Conservation (phyloP, 352 stramenopile species). For the Phytophthora cryptogea region DNA sequence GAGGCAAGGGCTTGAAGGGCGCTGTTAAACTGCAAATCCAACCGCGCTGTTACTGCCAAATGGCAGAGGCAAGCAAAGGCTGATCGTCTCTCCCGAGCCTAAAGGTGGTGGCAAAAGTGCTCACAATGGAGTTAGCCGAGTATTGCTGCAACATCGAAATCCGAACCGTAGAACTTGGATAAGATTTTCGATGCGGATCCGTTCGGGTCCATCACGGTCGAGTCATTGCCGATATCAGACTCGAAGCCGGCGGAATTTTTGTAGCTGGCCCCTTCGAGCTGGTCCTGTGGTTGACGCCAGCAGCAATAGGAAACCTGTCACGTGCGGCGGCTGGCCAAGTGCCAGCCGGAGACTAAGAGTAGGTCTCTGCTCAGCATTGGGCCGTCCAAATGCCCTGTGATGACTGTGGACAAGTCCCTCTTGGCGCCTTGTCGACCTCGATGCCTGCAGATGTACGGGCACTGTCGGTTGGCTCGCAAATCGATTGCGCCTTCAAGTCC, state of each 20-base stretch:
- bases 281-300: background rate
- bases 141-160: constrained; percentile 24
- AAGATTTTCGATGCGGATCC: constrained; percentile 24
- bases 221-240: constrained; percentile 26
- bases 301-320: background rate
- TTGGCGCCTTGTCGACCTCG: constrained; percentile 13
- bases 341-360: background rate
- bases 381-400: background rate
- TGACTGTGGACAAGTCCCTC: constrained; percentile 8
- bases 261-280: constrained; percentile 2
- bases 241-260: constrained; percentile 10
- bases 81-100: constrained; percentile 21
- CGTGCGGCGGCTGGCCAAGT: background rate
- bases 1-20: background rate
- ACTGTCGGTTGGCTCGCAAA: constrained; percentile 11
- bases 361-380: constrained; percentile 10
- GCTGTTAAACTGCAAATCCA: constrained; percentile 27
- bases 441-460: constrained; percentile 16
- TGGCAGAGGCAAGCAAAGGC: constrained; percentile 30
- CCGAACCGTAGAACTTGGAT: constrained; percentile 7
- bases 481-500: background rate
- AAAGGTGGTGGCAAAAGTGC: too few relatives aligned
- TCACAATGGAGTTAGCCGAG: background rate
- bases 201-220: constrained; percentile 21
- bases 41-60: constrained; percentile 10